Percentiles rank a stretch among this genome's conserved stretches.
These are phyloP conservation scores for Oidiodendron maius DNA, from an alignment of 495 filamentous ascomycete genomes.

Conservation along the genomic window DNA sequence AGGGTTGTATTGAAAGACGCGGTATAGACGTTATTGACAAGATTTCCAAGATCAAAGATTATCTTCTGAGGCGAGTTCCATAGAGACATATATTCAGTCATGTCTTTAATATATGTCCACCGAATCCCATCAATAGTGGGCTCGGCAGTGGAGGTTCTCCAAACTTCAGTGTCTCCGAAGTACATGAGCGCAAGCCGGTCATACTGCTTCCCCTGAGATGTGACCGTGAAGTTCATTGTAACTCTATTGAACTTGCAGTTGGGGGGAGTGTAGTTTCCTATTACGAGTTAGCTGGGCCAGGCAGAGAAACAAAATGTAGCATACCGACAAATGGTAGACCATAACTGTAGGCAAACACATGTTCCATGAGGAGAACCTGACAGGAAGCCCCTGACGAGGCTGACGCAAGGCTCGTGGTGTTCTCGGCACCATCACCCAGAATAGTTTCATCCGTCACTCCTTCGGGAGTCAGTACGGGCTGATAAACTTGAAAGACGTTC, in stretches of 20 bases:
- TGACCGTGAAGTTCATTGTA: slow-evolving; percentile 75
- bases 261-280: slow-evolving; percentile 64
- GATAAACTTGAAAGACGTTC: slow-evolving; percentile 63
- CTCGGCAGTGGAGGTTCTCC: slow-evolving; percentile 82
- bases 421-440: slow-evolving; percentile 28
- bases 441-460: slow-evolving; percentile 33
- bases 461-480: slow-evolving; percentile 48
- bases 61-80: slow-evolving; percentile 42
- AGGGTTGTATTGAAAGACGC: slow-evolving; percentile 76
- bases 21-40: slow-evolving; percentile 55
- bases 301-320: slow-evolving; percentile 14
- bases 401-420: slow-evolving; percentile 13
- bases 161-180: slow-evolving; percentile 75
- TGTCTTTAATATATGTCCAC: slow-evolving; percentile 78
- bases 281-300: slow-evolving; percentile 1
- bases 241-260: slow-evolving; percentile 71
- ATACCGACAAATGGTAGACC: slow-evolving; percentile 71
- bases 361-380: slow-evolving; percentile 56
- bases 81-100: slow-evolving; percentile 66
- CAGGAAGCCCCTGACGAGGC: slow-evolving; percentile 32
- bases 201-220: slow-evolving; percentile 68
- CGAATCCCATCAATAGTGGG: slow-evolving; percentile 64
- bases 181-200: slow-evolving; percentile 79
- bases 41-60: slow-evolving; percentile 28
- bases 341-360: slow-evolving; percentile 75